Base-by-base conservation (phyloP, 2,329 filamentous ascomycete genomes). In the Raffaelea arxii region DNA sequence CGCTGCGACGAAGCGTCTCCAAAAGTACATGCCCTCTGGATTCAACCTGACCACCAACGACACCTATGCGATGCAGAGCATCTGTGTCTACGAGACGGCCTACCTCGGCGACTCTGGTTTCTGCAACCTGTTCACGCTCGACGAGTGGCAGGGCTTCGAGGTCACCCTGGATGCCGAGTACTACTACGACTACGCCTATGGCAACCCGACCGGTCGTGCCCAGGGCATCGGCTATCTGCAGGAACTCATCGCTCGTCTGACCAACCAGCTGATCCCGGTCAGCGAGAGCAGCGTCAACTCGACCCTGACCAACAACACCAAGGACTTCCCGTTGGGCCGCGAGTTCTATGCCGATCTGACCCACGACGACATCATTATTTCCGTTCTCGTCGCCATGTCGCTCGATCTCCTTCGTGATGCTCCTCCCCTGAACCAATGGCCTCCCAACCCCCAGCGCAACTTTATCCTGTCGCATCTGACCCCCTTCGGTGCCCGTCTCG, bases 71-170 rank as follows among this genome's bases (percentile, higher is more conserved):
- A 69, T 72, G 66, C 66, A 69, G 55, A 75, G 66, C 51, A 64
- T 75, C 44, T 79, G 75, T 52, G 69, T 71, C 3, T 78, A 78
- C 53, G 75, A 78, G 56, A 62, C 61, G 41, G 68, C 62, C 32
- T 73, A 68, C 51, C 64, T 77, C 16, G 70, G 71, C 19, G 59
- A 58, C 47, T 75, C 69, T 4, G 64, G 69, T 25, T 77, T 77
- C 58, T 77, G 74, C 59, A 52, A 56, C 19, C 64, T 77, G 23
- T 77, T 78, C 59, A 77, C 73, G 1, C 62, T 66, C 39, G 66
- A 72, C 42, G 74, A 78, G 55, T 78, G 74, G 74, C 58, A 63
- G 19, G 71, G 70, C 18, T 78, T 73, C 54, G 74, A 74, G 47
- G 69, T 70, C 50, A 69, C 67, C 3, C 58, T 76, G 10, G 75